A percentile compares a stretch with the other conserved stretches of the same genome.
Conservation (phyloP, 345 rosid species). For the Rubroshorea leprosula region DNA sequence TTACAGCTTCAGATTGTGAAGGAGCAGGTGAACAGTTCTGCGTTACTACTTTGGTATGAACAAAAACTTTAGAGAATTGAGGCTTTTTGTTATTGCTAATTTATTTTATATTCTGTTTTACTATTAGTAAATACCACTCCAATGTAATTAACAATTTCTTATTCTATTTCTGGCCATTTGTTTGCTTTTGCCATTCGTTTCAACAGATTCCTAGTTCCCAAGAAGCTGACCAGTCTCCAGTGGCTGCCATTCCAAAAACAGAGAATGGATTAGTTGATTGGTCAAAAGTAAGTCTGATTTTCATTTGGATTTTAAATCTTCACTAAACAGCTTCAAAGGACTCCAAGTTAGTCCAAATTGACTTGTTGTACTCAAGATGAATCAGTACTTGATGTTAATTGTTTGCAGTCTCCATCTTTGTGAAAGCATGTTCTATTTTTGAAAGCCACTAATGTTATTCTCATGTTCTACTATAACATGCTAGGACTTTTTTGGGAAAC, state of each 20-base stretch:
- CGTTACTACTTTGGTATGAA: slow-evolving; percentile 88
- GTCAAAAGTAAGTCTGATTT: slow-evolving; percentile 71
- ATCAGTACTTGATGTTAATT: too few relatives aligned
- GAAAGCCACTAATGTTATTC: slow-evolving; percentile 8
- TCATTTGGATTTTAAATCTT: neutral
- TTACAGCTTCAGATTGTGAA: slow-evolving; percentile 94
- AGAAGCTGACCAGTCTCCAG: slow-evolving; percentile 48
- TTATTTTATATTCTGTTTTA: too few relatives aligned
- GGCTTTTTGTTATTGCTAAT: neutral
- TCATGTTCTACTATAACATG: slow-evolving; percentile 15
- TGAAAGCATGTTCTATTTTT: neutral
- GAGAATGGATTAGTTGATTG: slow-evolving; percentile 78
- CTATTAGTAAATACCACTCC: neutral
- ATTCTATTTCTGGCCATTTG: neutral
- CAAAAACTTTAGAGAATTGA: slow-evolving; percentile 9
- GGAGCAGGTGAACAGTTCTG: slow-evolving; percentile 99
- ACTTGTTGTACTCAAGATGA: too few relatives aligned
- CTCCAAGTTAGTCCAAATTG: neutral
- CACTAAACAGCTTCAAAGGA: neutral
- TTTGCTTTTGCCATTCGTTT: slow-evolving; percentile 8
- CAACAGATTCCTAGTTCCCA: slow-evolving; percentile 73
- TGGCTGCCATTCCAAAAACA: slow-evolving; percentile 67
- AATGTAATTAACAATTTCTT: too few relatives aligned
- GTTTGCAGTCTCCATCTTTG: too few relatives aligned
- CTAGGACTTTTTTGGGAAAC: slow-evolving; percentile 95